These are phyloP conservation scores for Termitomyces sp. DNA, from an alignment of 768 basidiomycete genomes.

Conservation along the genomic window DNA sequence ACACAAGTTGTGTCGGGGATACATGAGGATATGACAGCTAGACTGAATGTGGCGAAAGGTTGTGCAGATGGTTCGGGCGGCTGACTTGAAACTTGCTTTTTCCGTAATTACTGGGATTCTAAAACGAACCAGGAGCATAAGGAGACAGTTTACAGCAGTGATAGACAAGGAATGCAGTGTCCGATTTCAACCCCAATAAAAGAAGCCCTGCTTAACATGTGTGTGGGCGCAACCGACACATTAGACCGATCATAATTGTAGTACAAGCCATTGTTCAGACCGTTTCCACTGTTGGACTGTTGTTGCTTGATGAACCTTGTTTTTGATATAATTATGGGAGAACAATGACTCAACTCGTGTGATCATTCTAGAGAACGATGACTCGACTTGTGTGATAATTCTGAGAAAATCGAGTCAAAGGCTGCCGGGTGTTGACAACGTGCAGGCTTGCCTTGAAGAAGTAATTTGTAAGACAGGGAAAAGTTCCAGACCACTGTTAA, in stretches of 20 bases:
- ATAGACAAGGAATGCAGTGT: neutral
- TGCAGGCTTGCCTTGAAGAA: slow-evolving; percentile 8
- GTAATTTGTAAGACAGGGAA: slow-evolving; percentile 1
- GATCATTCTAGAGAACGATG: slow-evolving; percentile 3
- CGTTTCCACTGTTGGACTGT: slow-evolving; percentile 5
- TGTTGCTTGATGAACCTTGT: slow-evolving; percentile 7
- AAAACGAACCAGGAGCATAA: slow-evolving; percentile 4
- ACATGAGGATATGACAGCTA: slow-evolving; percentile 15
- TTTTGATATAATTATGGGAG: slow-evolving; percentile 3
- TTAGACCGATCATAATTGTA: slow-evolving; percentile 1
- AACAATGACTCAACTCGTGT: slow-evolving; percentile 14
- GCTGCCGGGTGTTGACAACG: neutral
- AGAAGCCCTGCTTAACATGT: neutral
- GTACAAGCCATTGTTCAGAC: neutral
- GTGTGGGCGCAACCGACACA: neutral
- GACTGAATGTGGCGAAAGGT: slow-evolving; percentile 6
- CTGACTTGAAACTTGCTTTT: slow-evolving; percentile 14
- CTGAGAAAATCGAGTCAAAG: slow-evolving; percentile 14
- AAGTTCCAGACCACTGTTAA: slow-evolving; percentile 2
- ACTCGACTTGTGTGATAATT: slow-evolving; percentile 7
- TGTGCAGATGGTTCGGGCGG: slow-evolving; percentile 6
- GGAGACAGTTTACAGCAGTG: slow-evolving; percentile 3
- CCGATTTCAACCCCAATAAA: neutral
- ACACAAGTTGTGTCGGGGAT: slow-evolving; percentile 21
- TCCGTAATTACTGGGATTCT: slow-evolving; percentile 1